Conservation (phyloP, 768 basidiomycete species). For the Lactarius sanguifluus region DNA sequence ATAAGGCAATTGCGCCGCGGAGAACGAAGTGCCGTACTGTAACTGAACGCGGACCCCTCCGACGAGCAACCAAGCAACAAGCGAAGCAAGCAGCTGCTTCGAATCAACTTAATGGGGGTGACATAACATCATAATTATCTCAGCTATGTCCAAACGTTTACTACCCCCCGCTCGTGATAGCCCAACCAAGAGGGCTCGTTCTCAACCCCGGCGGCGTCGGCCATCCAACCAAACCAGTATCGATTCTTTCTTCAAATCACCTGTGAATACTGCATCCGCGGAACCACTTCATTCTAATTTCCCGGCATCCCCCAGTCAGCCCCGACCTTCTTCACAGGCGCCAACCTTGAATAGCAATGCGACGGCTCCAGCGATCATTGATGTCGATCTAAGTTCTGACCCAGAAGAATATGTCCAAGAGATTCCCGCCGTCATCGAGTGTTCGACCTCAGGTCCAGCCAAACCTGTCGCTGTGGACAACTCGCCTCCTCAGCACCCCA, state of each 20-base stretch:
- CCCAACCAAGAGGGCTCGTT: slow-evolving; percentile 12
- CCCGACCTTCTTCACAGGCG: background rate
- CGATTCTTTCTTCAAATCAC: slow-evolving; percentile 24
- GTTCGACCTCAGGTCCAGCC: background rate
- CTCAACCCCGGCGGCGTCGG: slow-evolving; percentile 4
- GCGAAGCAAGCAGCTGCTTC: slow-evolving; percentile 3
- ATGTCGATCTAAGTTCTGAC: slow-evolving; percentile 38
- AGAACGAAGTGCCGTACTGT: slow-evolving; percentile 20
- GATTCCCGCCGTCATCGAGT: background rate
- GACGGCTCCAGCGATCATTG: slow-evolving; percentile 34
- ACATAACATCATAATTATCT: slow-evolving; percentile 19
- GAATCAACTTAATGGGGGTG: slow-evolving; percentile 4
- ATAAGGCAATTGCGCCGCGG: slow-evolving; percentile 18
- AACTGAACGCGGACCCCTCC: slow-evolving; percentile 3
- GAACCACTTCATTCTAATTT: slow-evolving; percentile 13
- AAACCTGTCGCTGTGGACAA: background rate
- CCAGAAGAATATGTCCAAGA: slow-evolving; percentile 9
- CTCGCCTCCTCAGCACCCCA: slow-evolving; percentile 30
- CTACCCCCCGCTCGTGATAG: background rate
- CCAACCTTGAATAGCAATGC: slow-evolving; percentile 14
- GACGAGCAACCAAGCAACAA: slow-evolving; percentile 7
- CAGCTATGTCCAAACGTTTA: slow-evolving; percentile 21
- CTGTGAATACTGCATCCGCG: slow-evolving; percentile 15
- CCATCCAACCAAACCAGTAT: slow-evolving; percentile 18
- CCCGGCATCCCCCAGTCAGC: slow-evolving; percentile 2